Percentiles rank a stretch among this genome's conserved stretches.
These are phyloP conservation scores for Epichloe baconii DNA, from an alignment of 2,329 filamentous ascomycete genomes.

Conservation along the genomic window DNA sequence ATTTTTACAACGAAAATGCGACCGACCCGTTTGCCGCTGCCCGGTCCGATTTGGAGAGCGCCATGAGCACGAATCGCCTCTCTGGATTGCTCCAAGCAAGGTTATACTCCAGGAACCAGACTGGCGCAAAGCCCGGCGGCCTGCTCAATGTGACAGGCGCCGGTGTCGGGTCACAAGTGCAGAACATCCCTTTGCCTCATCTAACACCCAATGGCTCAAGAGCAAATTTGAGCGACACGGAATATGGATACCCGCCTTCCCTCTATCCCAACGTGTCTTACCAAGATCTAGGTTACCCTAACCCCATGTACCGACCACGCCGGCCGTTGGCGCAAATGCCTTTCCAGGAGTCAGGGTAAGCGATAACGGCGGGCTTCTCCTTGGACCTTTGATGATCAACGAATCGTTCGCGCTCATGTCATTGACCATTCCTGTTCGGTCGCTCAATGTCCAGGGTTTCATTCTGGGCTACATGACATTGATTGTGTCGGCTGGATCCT, in stretches of 20 bases:
- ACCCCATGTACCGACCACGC: slow-evolving; percentile 27
- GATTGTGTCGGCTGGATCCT: slow-evolving; percentile 57
- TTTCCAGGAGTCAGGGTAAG: slow-evolving; percentile 38
- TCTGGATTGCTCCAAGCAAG: slow-evolving; percentile 53
- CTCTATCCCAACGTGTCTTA: slow-evolving; percentile 76
- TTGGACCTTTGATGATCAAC: slow-evolving; percentile 66
- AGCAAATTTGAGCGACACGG: slow-evolving; percentile 47
- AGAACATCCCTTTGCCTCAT: slow-evolving; percentile 49
- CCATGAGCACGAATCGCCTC: slow-evolving; percentile 48
- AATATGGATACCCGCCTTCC: slow-evolving; percentile 53
- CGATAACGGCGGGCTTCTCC: slow-evolving; percentile 46
- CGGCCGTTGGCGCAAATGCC: slow-evolving; percentile 31
- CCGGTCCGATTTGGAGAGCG: slow-evolving; percentile 53
- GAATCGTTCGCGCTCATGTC: slow-evolving; percentile 63
- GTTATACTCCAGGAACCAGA: slow-evolving; percentile 58
- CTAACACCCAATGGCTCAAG: slow-evolving; percentile 39
- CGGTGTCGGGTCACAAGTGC: slow-evolving; percentile 21
- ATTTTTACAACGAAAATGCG: slow-evolving; percentile 43
- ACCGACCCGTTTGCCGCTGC: slow-evolving; percentile 47
- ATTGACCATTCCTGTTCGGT: slow-evolving; percentile 63
- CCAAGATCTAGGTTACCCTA: slow-evolving; percentile 27
- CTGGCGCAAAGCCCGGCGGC: slow-evolving; percentile 34
- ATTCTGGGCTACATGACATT: slow-evolving; percentile 77
- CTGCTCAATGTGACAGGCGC: slow-evolving; percentile 52
- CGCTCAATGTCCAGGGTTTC: slow-evolving; percentile 41